Base-by-base conservation (phyloP, 768 basidiomycete species). In the Trichaptum fuscoviolaceum region DNA sequence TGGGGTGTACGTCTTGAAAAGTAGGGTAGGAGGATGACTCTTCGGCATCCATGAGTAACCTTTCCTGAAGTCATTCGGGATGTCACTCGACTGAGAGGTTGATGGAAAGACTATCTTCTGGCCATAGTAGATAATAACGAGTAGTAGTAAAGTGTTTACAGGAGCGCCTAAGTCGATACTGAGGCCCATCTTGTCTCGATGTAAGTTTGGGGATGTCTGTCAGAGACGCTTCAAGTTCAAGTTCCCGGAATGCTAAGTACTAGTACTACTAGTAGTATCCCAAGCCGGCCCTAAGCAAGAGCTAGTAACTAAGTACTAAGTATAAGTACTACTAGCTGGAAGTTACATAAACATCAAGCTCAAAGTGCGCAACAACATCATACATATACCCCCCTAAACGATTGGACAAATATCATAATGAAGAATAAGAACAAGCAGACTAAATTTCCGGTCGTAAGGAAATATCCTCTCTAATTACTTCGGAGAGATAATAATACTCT, bases 41-140 rank as follows among this genome's bases (percentile, higher is more conserved):
- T 89, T 87, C 0, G 96, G 96, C 82, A 94, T 85, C 94, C 95
- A 98, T 70, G 93, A 91, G 82, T 98, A 99, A 0, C 88, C 86
- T 0, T 86, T 78, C 74, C 91, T 89, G 84, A 92, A 93, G 70
- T 92, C 89, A 69, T 81, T 76, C 1, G 89, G 90, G 18, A 87
- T 76, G 2, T 72, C 76, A 62, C 78, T 80, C 0, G 86, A 81
- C 36, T 78, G 77, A 12, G 84, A 76, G 35, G 79, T 77, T n/a
- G 88, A 78, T 0, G 95, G 93, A 63, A 92, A 86, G 63, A 96
- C 72, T 68, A 95, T 88, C 42, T 83, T 82, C 69, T 90, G 87
- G 15, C 90, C 84, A 36, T 88, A 85, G 77, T 92, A 94, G 65
- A 93, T 79, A 58, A 93, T 90, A 73, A 92, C 92, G 35, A 90